Conservation (phyloP, 495 filamentous ascomycete species). For the Collariella sp. region DNA sequence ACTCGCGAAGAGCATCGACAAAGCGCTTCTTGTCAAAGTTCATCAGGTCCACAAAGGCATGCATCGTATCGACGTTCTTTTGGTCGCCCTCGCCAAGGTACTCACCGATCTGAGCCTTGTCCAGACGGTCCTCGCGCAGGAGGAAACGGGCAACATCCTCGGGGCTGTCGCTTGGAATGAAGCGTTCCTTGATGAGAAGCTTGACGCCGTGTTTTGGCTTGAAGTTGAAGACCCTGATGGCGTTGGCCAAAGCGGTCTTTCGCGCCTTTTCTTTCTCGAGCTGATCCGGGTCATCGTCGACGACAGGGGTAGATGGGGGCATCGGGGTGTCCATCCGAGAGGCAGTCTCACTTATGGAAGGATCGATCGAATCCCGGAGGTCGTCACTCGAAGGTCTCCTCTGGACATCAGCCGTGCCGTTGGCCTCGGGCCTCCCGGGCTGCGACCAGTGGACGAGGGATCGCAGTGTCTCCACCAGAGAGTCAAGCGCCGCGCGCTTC, state of each 20-base stretch:
- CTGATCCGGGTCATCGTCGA: slow-evolving; percentile 84
- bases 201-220: slow-evolving; percentile 95
- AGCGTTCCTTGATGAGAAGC: slow-evolving; percentile 67
- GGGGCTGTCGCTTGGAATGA: slow-evolving; percentile 67
- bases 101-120: slow-evolving; percentile 89
- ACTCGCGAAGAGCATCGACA: slow-evolving; percentile 82
- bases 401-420: slow-evolving; percentile 44
- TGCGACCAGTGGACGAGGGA: slow-evolving; percentile 91
- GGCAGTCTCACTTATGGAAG: slow-evolving; percentile 40
- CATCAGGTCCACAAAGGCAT: slow-evolving; percentile 93
- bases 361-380: slow-evolving; percentile 73
- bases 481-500: slow-evolving; percentile 81
- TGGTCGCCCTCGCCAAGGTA: slow-evolving; percentile 90
- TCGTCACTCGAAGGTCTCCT: slow-evolving; percentile 62
- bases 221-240: slow-evolving; percentile 90
- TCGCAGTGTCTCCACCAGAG: slow-evolving; percentile 75
- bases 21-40: slow-evolving; percentile 91
- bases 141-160: slow-evolving; percentile 83
- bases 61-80: slow-evolving; percentile 93
- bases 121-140: slow-evolving; percentile 60
- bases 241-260: slow-evolving; percentile 85
- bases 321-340: slow-evolving; percentile 54
- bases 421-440: slow-evolving; percentile 56
- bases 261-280: slow-evolving; percentile 87
- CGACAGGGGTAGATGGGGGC: slow-evolving; percentile 60